phyloP scores from a whole-genome alignment of 495 filamentous ascomycete genomes.

The Parmelia sp. region DNA sequence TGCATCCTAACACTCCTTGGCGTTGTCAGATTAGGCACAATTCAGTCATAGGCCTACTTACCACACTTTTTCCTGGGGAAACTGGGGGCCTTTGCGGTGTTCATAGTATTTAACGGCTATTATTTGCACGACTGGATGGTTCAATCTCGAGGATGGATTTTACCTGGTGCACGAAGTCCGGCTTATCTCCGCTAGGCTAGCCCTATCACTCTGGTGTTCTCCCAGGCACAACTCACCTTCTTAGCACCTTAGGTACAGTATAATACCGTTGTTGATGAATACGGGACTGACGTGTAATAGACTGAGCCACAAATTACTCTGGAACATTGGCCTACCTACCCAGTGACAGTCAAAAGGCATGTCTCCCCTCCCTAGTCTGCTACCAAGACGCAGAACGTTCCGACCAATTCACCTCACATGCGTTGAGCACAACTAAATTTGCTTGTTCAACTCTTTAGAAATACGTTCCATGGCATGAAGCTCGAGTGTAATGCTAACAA shows the following conservation, averaged over 20 bases:
- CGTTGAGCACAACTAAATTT: not conserved
- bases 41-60: not conserved
- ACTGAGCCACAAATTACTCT: no score
- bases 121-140: not conserved
- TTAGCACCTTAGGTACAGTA: no score
- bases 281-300: no score
- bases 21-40: not conserved
- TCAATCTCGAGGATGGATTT: not conserved
- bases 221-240: no score
- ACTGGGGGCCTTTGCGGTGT: not conserved
- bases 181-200: not conserved
- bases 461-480: not conserved
- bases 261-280: no score
- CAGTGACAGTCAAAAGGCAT: no score
- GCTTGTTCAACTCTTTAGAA: not conserved
- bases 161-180: no score
- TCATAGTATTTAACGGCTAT: not conserved
- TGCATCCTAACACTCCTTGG: slow-evolving; percentile 59
- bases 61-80: slow-evolving; percentile 24
- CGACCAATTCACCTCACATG: no score
- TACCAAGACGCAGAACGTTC: no score
- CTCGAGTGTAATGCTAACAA: not conserved
- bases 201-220: not conserved
- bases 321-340: no score
- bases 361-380: no score